Evolutionary conservation across 78 protist genomes (phyloP), one percentile per base, ranked within the genome.

Genomic region (Protostelium mycophagum): DNA sequence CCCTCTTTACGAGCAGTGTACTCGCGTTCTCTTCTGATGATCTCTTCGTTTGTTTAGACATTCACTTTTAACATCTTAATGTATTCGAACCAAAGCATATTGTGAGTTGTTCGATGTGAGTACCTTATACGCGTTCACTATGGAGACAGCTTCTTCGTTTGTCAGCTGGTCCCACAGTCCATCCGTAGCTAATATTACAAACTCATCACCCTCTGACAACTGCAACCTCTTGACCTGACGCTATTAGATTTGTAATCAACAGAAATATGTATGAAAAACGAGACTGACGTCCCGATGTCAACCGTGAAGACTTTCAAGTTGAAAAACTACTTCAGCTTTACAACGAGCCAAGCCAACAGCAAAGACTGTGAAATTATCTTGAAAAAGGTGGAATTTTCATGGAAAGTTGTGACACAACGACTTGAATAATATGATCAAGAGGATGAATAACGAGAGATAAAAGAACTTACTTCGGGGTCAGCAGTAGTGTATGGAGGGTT

Each of bases 101-200:
- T n/a, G n/a, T 16, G 73, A 51, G 16, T 51, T 51, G 73, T 25
- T 5, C 31, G 16, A 16, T 16, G 16, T 51, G 5, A 5, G 5
- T 16, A 51, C 73, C 73, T 51, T 51, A 16, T 84, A 84, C 36
- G 34, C 10, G 86, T 84, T 23, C 86, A 84, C 86, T 1, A 84
- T 84, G 38, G 34, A 35, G 34, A 84, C 86, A 1, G 86, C 86
- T 84, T 84, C 86, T 1, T 84, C 86, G 86, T 84, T 84, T 23
- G 38, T 25, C 86, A 84, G 86, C 10, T 35, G 34, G 38, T 84
- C 86, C 86, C 86, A 84, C 86, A 84, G 86, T 84, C 86, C 86
- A 25, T 84, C 86, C 1, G 86, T 84, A 1, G 86, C 86, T 25
- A 84, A 35, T 10, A 84, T 84, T 1, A 84, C 86, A 84, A 84